These are phyloP conservation scores for Centaurea solstitialis DNA, from an alignment of 129 eudicot species.

Conservation along the genomic window DNA sequence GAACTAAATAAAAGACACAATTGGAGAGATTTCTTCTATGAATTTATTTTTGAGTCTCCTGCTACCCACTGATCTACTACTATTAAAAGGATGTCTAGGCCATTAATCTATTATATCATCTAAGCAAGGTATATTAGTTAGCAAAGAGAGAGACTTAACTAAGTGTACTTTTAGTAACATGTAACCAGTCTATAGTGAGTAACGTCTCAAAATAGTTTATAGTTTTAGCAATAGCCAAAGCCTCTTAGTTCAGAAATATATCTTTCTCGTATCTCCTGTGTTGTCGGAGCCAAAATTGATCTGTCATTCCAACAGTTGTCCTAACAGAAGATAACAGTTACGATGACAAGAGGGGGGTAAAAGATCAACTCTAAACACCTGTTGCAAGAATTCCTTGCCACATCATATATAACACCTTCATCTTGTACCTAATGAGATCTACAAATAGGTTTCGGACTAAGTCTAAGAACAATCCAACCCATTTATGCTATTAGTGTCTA, in stretches of 20 bases:
- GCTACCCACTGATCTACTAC: no score
- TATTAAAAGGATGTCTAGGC: not conserved
- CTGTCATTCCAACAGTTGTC: not conserved
- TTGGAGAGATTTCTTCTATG: not conserved
- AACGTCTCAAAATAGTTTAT: not conserved
- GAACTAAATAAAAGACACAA: not conserved
- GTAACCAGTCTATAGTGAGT: not conserved
- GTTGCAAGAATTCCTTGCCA: no score
- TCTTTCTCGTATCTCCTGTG: not conserved
- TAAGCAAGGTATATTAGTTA: not conserved
- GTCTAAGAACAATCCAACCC: not conserved
- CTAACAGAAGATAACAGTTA: not conserved
- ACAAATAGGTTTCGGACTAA: not conserved
- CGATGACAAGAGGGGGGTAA: not conserved
- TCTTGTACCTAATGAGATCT: not conserved
- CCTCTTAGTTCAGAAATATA: not conserved
- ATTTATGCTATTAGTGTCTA: not conserved
- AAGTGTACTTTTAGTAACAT: not conserved
- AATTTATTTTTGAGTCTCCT: not conserved
- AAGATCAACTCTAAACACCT: not conserved
- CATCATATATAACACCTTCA: not conserved
- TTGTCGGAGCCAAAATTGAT: not conserved
- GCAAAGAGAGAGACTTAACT: not conserved
- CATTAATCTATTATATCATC: not conserved
- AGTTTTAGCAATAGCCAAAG: not conserved